Evolutionary conservation across 2,329 filamentous ascomycete species (phyloP), one percentile per base, ranked within the genome.

Genomic region (Aurifilum marmelostoma): DNA sequence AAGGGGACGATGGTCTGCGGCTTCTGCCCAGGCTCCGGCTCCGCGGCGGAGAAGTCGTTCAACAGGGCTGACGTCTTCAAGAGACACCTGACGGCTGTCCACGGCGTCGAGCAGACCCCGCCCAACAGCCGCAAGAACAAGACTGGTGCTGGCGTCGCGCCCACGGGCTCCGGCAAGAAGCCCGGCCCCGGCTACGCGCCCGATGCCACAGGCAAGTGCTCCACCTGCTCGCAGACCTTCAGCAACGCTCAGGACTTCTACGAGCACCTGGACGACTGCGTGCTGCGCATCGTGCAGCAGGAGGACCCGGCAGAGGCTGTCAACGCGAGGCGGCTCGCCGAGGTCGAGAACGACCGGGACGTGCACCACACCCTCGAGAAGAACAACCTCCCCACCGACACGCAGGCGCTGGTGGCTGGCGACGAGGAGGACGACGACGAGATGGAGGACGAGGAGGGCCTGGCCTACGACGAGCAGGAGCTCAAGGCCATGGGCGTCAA

Each of bases 1-100:
- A 97, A 97, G 82, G 94, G 94, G 54, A 97, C 92, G 63, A 97
- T 97, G 94, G 93, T 97, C 32, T 97, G 94, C 77, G 94, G 93
- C 39, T 97, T 97, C 83, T 97, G 94, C 75, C 93, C 94, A 1
- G 93, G 93, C 43, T 93, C 92, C 37, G 94, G 94, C 4, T 95
- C 93, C 5, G 88, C 93, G 9, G 91, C 92, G 1, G 94, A 97
- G 81, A 97, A 97, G 87, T 95, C 92, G 73, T 97, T 97, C 79
- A 97, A 97, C 83, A 89, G 94, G 68, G 94, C 94, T 69, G 94
- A 97, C 74, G 94, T 97, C 71, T 97, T 97, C 87, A 97, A 97
- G 86, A 88, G 94, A 71, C 94, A 97, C 79, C 81, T 97, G 75
- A 97, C 93, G 7, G 91, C 93, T 0, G 92, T 97, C 3, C 94